Percentiles rank a stretch among this genome's conserved stretches.
Evolutionary conservation across 164 flowering plant species (phyloP).

Genomic region (Cinnamomum chago): DNA sequence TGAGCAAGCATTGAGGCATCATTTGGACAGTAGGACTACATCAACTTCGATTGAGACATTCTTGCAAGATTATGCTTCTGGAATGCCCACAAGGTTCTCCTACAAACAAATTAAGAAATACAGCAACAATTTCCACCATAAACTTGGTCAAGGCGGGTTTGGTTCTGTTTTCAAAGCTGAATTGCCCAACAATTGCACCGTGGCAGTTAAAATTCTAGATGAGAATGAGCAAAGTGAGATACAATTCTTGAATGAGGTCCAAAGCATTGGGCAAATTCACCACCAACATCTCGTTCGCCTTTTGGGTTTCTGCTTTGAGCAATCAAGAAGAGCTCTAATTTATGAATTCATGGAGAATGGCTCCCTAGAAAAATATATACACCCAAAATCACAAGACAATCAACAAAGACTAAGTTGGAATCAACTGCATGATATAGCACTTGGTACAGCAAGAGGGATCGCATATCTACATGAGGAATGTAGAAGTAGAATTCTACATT

Average conservation of each 20-base stretch:
- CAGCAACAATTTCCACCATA: constrained; percentile 3
- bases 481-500: constrained; percentile 3
- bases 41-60: constrained; percentile 4
- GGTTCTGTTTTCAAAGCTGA: constrained; percentile 9
- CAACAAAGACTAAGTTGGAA: not conserved
- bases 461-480: constrained; percentile 11
- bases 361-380: constrained; percentile 9
- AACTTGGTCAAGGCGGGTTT: constrained; percentile 13
- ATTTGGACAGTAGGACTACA: not conserved
- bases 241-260: constrained; percentile 13
- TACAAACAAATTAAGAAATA: constrained; percentile 11
- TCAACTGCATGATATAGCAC: constrained; percentile 12
- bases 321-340: not conserved
- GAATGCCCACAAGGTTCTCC: constrained; percentile 1
- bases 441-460: constrained; percentile 12
- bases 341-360: not conserved
- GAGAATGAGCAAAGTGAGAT: constrained; percentile 1
- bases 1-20: constrained; percentile 2
- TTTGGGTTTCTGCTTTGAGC: constrained; percentile 8
- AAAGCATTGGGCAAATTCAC: constrained; percentile 5
- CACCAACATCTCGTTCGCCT: constrained; percentile 9
- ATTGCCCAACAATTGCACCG: not conserved
- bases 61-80: constrained; percentile 7
- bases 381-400: not conserved
- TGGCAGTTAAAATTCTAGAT: constrained; percentile 7